A percentile compares a stretch with the other conserved stretches of the same genome.
Conservation (phyloP, 305 asterid genomes). For the Fraxinus dipetala region DNA sequence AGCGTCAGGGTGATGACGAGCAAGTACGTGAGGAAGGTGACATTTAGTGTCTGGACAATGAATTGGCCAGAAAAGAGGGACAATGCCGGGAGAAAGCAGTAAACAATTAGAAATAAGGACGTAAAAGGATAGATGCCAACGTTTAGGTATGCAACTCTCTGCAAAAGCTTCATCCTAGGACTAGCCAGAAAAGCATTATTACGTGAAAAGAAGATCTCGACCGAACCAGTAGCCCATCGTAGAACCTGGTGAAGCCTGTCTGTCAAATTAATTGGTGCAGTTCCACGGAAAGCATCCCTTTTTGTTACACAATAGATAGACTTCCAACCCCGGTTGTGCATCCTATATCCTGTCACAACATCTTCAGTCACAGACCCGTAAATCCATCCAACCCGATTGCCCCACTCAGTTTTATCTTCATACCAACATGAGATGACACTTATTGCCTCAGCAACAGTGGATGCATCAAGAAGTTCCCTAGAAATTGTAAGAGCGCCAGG, state of each 20-base stretch:
- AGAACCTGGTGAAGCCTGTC: slow-evolving; percentile 97
- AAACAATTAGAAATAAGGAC: slow-evolving; percentile 75
- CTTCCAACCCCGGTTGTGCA: slow-evolving; percentile 97
- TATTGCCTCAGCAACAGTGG: slow-evolving; percentile 90
- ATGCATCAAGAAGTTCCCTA: slow-evolving; percentile 80
- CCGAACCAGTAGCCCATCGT: slow-evolving; percentile 97
- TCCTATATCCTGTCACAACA: slow-evolving; percentile 88
- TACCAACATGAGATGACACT: slow-evolving; percentile 97
- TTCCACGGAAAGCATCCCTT: slow-evolving; percentile 95
- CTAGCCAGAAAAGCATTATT: slow-evolving; percentile 82
- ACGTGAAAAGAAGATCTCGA: slow-evolving; percentile 89
- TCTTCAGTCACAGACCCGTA: slow-evolving; percentile 95
- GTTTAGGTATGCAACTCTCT: slow-evolving; percentile 82
- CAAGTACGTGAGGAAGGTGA: slow-evolving; percentile 75
- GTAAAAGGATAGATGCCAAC: slow-evolving; percentile 94
- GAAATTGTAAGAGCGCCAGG: slow-evolving; percentile 84
- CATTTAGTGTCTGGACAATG: slow-evolving; percentile 64
- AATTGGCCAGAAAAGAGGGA: slow-evolving; percentile 91
- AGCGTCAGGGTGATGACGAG: slow-evolving; percentile 70
- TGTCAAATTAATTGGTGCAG: slow-evolving; percentile 89
- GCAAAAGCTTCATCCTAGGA: slow-evolving; percentile 70
- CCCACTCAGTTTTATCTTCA: slow-evolving; percentile 98
- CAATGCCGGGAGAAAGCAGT: slow-evolving; percentile 92
- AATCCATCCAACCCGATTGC: slow-evolving; percentile 92
- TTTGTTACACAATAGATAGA: slow-evolving; percentile 89